A percentile compares a stretch with the other conserved stretches of the same genome.
Evolutionary conservation across 192 early-diverging fungal genomes (phyloP).

Genomic region (Allomyces javanicus): DNA sequence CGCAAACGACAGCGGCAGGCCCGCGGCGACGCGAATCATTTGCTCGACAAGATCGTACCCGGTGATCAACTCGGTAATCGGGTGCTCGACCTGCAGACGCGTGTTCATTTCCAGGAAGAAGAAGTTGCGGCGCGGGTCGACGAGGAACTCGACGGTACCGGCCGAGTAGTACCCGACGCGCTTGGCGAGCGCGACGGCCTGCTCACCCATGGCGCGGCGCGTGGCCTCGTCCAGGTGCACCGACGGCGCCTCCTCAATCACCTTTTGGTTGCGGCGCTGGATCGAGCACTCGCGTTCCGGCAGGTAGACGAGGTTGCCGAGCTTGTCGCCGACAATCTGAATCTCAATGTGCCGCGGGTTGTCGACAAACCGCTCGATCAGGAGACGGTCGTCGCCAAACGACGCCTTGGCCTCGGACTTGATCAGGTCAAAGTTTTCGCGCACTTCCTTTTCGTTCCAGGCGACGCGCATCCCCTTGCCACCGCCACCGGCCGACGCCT

Average conservation of each 20-base stretch:
- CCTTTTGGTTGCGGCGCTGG: conserved; percentile 63
- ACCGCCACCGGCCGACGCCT: conserved; percentile 62
- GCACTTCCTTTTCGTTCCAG: conserved; percentile 35
- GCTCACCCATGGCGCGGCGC: conserved; percentile 51
- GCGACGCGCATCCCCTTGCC: conserved; percentile 74
- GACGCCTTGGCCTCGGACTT: conserved; percentile 56
- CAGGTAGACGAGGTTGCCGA: conserved; percentile 57
- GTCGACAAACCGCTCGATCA: conserved; percentile 84
- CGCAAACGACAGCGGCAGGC: conserved; percentile 41
- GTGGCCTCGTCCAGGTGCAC: conserved; percentile 39
- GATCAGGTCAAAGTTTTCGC: conserved; percentile 59
- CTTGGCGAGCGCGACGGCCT: conserved; percentile 52
- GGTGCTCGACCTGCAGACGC: conserved; percentile 60
- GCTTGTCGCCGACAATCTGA: conserved; percentile 46
- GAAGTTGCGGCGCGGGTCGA: conserved; percentile 49
- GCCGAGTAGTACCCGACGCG: conserved; percentile 55
- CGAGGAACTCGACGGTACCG: conserved; percentile 58
- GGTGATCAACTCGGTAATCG: conserved; percentile 59
- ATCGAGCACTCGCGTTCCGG: conserved; percentile 81
- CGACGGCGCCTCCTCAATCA: conserved; percentile 71
- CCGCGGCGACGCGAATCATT: conserved; percentile 83
- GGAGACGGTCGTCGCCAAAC: conserved; percentile 73
- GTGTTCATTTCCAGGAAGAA: conserved; percentile 73
- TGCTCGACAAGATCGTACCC: conserved; percentile 83
- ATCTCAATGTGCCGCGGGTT: conserved; percentile 62